Conservation (phyloP, 2,329 filamentous ascomycete species). For the Myotisia sp. region DNA sequence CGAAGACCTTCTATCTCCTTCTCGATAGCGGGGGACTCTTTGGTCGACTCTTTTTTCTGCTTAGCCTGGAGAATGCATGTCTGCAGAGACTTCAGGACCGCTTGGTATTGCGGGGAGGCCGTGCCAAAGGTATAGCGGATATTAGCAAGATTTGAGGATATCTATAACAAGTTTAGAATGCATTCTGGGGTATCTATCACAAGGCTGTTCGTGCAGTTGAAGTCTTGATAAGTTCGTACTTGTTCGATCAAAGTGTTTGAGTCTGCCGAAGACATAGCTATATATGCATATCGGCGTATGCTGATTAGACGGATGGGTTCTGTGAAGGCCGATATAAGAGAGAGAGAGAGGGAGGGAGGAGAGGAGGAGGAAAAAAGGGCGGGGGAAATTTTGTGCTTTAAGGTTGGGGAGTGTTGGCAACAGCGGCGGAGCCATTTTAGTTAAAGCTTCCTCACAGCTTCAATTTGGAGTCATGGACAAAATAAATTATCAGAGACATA, state of each 20-base stretch:
- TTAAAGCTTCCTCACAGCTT: too few relatives aligned
- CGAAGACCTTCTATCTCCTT: constrained; percentile 5
- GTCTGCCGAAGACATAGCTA: too few relatives aligned
- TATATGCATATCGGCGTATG: too few relatives aligned
- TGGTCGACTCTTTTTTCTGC: background rate
- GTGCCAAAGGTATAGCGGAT: constrained; percentile 27
- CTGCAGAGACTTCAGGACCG: constrained; percentile 24
- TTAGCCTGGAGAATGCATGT: constrained; percentile 21
- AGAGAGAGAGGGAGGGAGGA: background rate
- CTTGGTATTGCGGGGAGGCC: constrained; percentile 24
- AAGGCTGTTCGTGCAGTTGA: too few relatives aligned
- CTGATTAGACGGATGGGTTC: background rate
- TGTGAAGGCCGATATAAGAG: background rate
- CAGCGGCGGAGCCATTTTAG: too few relatives aligned
- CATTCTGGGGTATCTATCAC: too few relatives aligned
- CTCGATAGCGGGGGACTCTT: background rate
- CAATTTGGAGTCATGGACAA: too few relatives aligned
- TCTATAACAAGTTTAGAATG: constrained; percentile 16
- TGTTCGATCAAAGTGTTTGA: background rate
- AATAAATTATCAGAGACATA: background rate
- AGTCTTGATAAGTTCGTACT: too few relatives aligned
- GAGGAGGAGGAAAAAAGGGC: too few relatives aligned
- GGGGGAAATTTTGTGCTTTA: too few relatives aligned
- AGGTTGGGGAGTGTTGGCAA: too few relatives aligned
- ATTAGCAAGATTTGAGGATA: constrained; percentile 30